phyloP scores from a whole-genome alignment of 164 flowering plant species.

The Platanus orientalis region DNA sequence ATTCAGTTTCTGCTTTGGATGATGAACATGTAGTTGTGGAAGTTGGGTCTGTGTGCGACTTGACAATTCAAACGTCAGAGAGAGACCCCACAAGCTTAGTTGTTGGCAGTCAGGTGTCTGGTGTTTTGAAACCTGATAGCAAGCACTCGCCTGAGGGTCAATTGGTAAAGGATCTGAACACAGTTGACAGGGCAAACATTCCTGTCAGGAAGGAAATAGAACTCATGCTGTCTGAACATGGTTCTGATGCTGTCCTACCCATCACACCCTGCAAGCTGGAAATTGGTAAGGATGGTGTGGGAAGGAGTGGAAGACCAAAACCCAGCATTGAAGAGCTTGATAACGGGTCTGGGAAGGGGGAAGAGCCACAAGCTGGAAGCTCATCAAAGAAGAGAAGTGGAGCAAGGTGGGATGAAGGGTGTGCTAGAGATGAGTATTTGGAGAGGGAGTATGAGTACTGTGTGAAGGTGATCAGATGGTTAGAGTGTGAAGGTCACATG shows the following conservation, averaged over 20 bases:
- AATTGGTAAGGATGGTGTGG: constrained; percentile 35
- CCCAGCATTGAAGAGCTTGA: constrained; percentile 29
- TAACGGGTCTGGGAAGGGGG: constrained; percentile 32
- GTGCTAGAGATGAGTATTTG: constrained; percentile 25
- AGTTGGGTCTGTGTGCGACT: constrained; percentile 14
- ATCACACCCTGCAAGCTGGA: constrained; percentile 76
- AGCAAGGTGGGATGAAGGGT: constrained; percentile 27
- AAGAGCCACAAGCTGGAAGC: constrained; percentile 41
- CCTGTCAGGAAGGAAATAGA: constrained; percentile 33
- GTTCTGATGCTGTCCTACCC: constrained; percentile 47
- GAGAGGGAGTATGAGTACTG: constrained; percentile 67
- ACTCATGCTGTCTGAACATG: constrained; percentile 34
- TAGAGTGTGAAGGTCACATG: constrained; percentile 82
- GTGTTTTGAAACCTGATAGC: constrained; percentile 27
- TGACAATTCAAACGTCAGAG: constrained; percentile 10
- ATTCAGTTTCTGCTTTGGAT: constrained; percentile 33
- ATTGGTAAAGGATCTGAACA: constrained; percentile 33
- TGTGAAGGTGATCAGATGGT: constrained; percentile 70
- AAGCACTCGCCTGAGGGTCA: constrained; percentile 26
- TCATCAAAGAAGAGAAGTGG: constrained; percentile 33
- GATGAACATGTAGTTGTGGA: constrained; percentile 28
- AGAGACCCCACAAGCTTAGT: constrained; percentile 15
- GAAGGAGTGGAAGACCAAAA: constrained; percentile 37
- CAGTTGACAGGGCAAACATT: constrained; percentile 37
- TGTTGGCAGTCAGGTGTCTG: constrained; percentile 19